These are phyloP conservation scores for Carex littledalei DNA, from an alignment of 176 grass and related monocot genomes.

Conservation along the genomic window DNA sequence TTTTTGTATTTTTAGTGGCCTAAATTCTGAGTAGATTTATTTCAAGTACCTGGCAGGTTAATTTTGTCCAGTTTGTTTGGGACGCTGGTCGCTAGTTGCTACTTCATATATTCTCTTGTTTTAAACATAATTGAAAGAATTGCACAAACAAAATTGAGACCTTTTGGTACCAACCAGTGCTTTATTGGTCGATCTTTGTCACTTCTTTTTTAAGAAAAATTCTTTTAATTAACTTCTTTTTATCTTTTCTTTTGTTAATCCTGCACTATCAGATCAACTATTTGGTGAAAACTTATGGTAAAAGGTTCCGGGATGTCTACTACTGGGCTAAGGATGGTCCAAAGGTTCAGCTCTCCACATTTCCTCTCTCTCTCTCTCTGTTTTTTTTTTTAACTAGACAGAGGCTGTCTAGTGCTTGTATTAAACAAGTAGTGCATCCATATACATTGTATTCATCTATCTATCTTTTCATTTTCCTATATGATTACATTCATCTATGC, in stretches of 20 bases:
- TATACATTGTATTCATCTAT: too few relatives aligned
- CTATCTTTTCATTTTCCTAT: too few relatives aligned
- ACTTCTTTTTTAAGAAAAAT: not conserved
- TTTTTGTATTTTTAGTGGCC: not conserved
- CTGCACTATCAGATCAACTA: not conserved
- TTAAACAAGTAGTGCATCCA: too few relatives aligned
- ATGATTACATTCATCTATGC: too few relatives aligned
- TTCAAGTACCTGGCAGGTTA: not conserved
- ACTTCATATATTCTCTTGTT: not conserved
- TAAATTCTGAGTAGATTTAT: not conserved
- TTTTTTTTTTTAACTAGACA: too few relatives aligned
- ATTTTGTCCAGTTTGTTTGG: not conserved
- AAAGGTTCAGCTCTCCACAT: not conserved
- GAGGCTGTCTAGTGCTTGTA: too few relatives aligned
- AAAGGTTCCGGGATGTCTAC: not conserved
- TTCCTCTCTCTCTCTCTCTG: too few relatives aligned
- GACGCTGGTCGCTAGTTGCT: not conserved
- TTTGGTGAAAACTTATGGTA: not conserved
- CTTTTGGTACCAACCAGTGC: not conserved
- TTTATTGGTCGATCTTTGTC: not conserved
- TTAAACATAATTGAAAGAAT: not conserved
- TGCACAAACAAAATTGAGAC: not conserved
- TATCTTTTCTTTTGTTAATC: not conserved
- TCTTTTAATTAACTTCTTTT: not conserved
- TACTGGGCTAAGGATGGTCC: not conserved